These are phyloP conservation scores for Neonectria coccinea DNA, from an alignment of 2,329 filamentous ascomycete species.

Conservation along the genomic window DNA sequence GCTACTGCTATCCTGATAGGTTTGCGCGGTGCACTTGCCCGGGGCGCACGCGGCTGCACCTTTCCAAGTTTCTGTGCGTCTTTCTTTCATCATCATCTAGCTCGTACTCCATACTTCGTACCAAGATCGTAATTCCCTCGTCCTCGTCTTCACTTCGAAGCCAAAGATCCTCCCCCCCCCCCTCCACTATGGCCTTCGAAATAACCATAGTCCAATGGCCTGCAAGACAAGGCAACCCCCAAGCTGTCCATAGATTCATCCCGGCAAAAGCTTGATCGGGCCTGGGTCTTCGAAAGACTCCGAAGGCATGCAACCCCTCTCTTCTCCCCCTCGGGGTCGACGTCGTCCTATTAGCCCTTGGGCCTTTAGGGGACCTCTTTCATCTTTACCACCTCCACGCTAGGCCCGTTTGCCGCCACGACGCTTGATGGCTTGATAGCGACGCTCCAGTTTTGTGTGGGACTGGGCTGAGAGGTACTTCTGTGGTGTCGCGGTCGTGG, in stretches of 20 bases:
- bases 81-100: conserved; percentile 2
- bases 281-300: conserved; percentile 12
- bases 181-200: background rate
- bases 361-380: conserved; percentile 8
- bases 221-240: conserved; percentile 18
- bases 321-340: conserved; percentile 4
- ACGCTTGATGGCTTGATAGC: conserved; percentile 34
- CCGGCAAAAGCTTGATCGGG: conserved; percentile 27
- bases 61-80: conserved; percentile 15
- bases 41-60: conserved; percentile 14
- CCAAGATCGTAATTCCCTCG: conserved; percentile 10
- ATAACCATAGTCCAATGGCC: conserved; percentile 11
- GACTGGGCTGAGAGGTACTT: conserved; percentile 40
- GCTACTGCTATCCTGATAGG: background rate
- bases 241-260: conserved; percentile 14
- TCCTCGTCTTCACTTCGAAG: conserved; percentile 12
- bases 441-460: conserved; percentile 11
- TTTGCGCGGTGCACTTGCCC: background rate
- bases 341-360: conserved; percentile 13
- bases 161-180: conserved; percentile 1
- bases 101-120: background rate
- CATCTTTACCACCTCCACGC: conserved; percentile 17
- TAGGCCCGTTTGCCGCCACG: conserved; percentile 9
- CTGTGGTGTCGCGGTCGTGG: conserved; percentile 23
- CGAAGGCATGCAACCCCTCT: conserved; percentile 31